phyloP scores from a whole-genome alignment of 148 eudicot species.

The Amaranthus cruentus region DNA sequence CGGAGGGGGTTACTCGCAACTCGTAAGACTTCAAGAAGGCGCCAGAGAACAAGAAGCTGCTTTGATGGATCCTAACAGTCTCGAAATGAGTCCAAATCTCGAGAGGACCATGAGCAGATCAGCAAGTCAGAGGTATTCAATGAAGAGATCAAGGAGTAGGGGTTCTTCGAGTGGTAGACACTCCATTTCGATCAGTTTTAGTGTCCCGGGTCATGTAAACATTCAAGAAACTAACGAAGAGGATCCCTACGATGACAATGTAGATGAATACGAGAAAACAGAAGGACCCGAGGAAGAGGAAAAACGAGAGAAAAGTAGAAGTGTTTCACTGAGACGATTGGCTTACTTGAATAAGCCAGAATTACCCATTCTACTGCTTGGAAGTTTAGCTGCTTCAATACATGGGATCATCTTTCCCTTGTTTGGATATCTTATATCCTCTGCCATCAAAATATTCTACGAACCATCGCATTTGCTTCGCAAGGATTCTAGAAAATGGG shows the following conservation, averaged over 20 bases:
- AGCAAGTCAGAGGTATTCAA: conserved; percentile 39
- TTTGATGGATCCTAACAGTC: conserved; percentile 20
- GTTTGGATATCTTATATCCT: conserved; percentile 55
- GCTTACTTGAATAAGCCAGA: conserved; percentile 69
- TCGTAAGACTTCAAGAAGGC: conserved; percentile 64
- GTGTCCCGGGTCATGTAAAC: conserved; percentile 31
- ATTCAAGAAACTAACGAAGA: conserved; percentile 31
- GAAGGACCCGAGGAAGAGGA: conserved; percentile 14
- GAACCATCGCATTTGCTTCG: conserved; percentile 42
- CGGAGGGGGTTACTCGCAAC: conserved; percentile 72
- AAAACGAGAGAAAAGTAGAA: conserved; percentile 20
- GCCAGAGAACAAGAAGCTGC: conserved; percentile 33
- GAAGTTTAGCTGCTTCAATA: conserved; percentile 52
- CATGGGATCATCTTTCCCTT: conserved; percentile 67
- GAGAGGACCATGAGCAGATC: conserved; percentile 38
- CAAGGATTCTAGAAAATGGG: conserved; percentile 62
- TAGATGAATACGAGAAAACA: not conserved
- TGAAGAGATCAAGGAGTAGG: conserved; percentile 50
- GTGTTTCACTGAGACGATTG: conserved; percentile 43
- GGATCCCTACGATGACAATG: conserved; percentile 6
- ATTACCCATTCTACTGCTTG: conserved; percentile 47
- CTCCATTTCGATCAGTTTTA: conserved; percentile 33
- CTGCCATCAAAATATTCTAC: conserved; percentile 55
- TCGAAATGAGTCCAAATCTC: conserved; percentile 14
- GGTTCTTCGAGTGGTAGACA: conserved; percentile 52